Evolutionary conservation across 2,329 filamentous ascomycete species (phyloP).

Genomic region (Akanthomyces lecanii): DNA sequence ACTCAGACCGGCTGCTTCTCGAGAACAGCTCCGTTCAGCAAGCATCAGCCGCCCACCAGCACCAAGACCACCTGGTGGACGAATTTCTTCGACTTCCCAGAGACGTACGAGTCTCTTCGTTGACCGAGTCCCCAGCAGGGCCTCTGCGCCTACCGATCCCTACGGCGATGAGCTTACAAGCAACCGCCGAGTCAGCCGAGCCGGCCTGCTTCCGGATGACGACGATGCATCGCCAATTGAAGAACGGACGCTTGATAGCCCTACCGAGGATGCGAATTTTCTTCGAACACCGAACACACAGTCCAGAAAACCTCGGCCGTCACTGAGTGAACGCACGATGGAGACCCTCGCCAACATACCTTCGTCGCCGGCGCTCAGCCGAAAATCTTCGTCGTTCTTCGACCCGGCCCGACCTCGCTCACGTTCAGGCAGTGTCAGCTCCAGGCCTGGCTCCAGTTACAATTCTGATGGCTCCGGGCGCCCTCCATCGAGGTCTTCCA

Average conservation of each 20-base stretch:
- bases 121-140: constrained; percentile 18
- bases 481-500: constrained; percentile 46
- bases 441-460: constrained; percentile 55
- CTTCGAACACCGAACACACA: constrained; percentile 24
- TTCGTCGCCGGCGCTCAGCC: constrained; percentile 66
- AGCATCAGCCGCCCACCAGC: constrained; percentile 23
- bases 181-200: constrained; percentile 4
- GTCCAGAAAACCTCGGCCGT: constrained; percentile 41
- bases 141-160: constrained; percentile 16
- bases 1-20: constrained; percentile 26
- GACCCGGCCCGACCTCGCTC: constrained; percentile 56
- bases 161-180: neutral
- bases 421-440: constrained; percentile 41
- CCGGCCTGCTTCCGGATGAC: constrained; percentile 14
- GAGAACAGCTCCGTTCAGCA: constrained; percentile 33
- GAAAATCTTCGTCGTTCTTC: constrained; percentile 69
- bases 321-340: constrained; percentile 78
- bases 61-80: constrained; percentile 17
- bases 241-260: neutral
- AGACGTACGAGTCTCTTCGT: constrained; percentile 17
- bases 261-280: constrained; percentile 8
- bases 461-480: constrained; percentile 56
- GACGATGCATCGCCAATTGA: constrained; percentile 16
- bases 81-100: constrained; percentile 12
- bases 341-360: constrained; percentile 77